These are phyloP conservation scores for Wallacemonas collosoma DNA, from an alignment of 208 protist genomes.

Conservation along the genomic window DNA sequence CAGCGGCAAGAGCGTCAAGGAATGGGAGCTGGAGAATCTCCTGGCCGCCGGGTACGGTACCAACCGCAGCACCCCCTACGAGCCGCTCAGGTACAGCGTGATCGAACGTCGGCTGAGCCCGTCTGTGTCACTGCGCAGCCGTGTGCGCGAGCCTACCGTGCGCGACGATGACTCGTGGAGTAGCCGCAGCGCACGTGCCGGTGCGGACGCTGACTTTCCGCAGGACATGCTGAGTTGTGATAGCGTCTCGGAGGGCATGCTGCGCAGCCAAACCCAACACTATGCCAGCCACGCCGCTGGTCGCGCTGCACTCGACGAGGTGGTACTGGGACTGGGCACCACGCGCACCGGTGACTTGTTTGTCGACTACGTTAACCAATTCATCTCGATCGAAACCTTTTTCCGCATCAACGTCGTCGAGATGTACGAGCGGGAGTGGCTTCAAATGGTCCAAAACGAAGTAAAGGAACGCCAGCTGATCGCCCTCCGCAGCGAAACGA, in stretches of 20 bases:
- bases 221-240: constrained; percentile 37
- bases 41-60: constrained; percentile 30
- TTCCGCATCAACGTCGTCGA: constrained; percentile 58
- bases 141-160: constrained; percentile 10
- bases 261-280: background rate
- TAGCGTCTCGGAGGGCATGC: constrained; percentile 19
- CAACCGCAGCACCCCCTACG: constrained; percentile 17
- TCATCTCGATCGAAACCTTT: constrained; percentile 50
- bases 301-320: background rate
- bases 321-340: background rate
- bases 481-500: constrained; percentile 11
- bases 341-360: constrained; percentile 26
- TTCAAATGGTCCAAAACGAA: constrained; percentile 55
- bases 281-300: background rate
- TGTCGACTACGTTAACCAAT: constrained; percentile 54
- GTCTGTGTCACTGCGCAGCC: background rate
- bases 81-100: constrained; percentile 23
- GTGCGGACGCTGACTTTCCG: constrained; percentile 18
- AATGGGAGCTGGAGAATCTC: constrained; percentile 75
- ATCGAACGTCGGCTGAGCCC: constrained; percentile 8
- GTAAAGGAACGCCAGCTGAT: constrained; percentile 35
- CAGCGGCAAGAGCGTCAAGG: constrained; percentile 60
- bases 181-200: constrained; percentile 14
- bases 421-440: constrained; percentile 61
- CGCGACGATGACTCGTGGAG: constrained; percentile 16